Conservation (phyloP, 768 basidiomycete genomes). For the Scleroderma bovista region DNA sequence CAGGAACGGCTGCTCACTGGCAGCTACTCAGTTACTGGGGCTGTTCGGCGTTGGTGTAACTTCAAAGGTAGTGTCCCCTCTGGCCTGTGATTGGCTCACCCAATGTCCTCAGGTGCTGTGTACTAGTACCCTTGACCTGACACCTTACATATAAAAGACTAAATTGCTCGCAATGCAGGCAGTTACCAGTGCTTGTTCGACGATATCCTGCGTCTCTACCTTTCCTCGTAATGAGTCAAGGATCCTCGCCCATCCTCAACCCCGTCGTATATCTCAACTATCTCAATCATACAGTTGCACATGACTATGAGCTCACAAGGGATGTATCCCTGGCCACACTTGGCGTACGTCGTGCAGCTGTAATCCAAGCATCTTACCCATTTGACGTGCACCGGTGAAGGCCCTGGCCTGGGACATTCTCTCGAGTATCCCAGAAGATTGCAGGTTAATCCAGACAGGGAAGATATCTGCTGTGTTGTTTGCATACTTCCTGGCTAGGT, state of each 20-base stretch:
- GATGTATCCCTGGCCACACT: conserved; percentile 15
- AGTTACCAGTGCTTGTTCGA: too few species aligned
- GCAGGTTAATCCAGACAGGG: not conserved
- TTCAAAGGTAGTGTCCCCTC: too few species aligned
- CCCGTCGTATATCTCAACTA: conserved; percentile 23
- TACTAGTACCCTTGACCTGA: too few species aligned
- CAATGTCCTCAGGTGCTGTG: too few species aligned
- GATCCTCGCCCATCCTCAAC: conserved; percentile 16
- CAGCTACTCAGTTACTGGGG: too few species aligned
- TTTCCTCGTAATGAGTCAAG: conserved; percentile 21
- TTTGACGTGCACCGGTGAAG: not conserved
- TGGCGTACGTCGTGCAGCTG: conserved; percentile 11
- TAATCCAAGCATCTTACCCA: not conserved
- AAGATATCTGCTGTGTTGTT: not conserved
- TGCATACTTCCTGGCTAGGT: conserved; percentile 3
- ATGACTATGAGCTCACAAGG: conserved; percentile 15
- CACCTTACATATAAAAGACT: too few species aligned
- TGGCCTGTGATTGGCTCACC: too few species aligned
- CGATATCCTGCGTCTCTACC: not conserved
- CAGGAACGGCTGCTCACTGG: too few species aligned
- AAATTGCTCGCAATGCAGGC: too few species aligned
- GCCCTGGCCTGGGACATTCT: conserved; percentile 2
- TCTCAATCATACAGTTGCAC: conserved; percentile 14
- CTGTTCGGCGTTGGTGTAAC: too few species aligned
- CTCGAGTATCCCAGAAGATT: conserved; percentile 1